Evolutionary conservation across 2,329 filamentous ascomycete species (phyloP), one percentile per base, ranked within the genome.

Genomic region (Endocalyx cinctus): DNA sequence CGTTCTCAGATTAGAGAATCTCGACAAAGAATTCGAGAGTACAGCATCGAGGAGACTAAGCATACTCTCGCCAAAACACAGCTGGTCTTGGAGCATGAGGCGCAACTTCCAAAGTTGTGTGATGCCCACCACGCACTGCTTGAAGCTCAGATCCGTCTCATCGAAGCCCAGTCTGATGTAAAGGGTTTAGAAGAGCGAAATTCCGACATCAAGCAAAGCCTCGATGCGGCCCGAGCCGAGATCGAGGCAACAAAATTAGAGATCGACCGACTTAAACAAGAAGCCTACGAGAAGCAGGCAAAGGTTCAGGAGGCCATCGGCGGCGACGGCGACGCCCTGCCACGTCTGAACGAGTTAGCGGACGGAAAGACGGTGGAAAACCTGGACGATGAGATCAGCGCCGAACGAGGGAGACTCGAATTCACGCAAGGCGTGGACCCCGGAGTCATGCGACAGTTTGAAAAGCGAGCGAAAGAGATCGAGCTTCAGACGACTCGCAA

Each of bases 121-220:
- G 59, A 67, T 30, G 69, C 77, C 5, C 77, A 84, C 33, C 70
- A 81, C 28, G 72, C 74, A 11, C 62, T 87, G 10, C 59, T 89
- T 12, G 79, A 89, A 48, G 78, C 76, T 2, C 74, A 85, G 45
- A 70, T 96, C 27, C 70, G 79, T 40, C 64, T 75, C 1, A 74
- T 94, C 18, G 92, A 98, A 64, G 89, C 87, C 2, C 59, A 69
- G n/a, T 96, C 88, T 0, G 92, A 98, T 50, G 59, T 84, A 3
- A 69, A 77, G 27, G 74, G 75, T 5, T 67, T 96, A n/a, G 74
- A 77, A 47, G 64, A 66, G 12, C 79, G 80, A 37, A 87, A 87
- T 46, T 48, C 58, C 7, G 67, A 76, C 29, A 76, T 87, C 37
- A 67, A 71, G 34, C 52, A 66, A 26, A 58, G 62, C 27, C 64